Conservation (phyloP, 108 stramenopile species). For the Cyclotella sp. region DNA sequence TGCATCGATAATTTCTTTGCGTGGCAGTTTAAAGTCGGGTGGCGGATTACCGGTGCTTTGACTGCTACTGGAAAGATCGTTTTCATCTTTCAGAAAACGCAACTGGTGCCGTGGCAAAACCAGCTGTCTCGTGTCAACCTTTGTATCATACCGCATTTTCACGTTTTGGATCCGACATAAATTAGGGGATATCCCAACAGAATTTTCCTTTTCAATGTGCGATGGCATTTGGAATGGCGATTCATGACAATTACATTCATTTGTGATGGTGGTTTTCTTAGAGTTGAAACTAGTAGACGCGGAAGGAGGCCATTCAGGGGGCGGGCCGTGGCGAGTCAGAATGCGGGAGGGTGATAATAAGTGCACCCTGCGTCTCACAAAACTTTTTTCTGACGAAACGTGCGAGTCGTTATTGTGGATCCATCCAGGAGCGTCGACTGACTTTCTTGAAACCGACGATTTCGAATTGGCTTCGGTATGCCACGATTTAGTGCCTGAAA, state of each 20-base stretch:
- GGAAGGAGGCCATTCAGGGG: not conserved
- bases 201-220: too few relatives aligned
- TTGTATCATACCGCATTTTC: too few relatives aligned
- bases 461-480: not conserved
- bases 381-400: not conserved
- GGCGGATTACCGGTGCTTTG: slow-evolving; percentile 21
- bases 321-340: slow-evolving; percentile 4
- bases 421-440: slow-evolving; percentile 27
- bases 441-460: not conserved
- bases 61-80: not conserved
- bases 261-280: not conserved
- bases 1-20: slow-evolving; percentile 20
- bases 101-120: not conserved
- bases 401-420: not conserved
- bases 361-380: too few relatives aligned
- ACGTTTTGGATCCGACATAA: too few relatives aligned
- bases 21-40: slow-evolving; percentile 25
- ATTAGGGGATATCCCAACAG: too few relatives aligned
- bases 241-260: not conserved
- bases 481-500: not conserved
- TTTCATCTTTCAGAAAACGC: not conserved
- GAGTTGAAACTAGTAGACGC: not conserved
- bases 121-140: not conserved
- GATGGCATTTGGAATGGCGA: not conserved
- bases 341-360: not conserved